Evolutionary conservation across 495 filamentous ascomycete genomes (phyloP), one percentile per base, ranked within the genome.

Genomic region (Penicillium verhagenii): DNA sequence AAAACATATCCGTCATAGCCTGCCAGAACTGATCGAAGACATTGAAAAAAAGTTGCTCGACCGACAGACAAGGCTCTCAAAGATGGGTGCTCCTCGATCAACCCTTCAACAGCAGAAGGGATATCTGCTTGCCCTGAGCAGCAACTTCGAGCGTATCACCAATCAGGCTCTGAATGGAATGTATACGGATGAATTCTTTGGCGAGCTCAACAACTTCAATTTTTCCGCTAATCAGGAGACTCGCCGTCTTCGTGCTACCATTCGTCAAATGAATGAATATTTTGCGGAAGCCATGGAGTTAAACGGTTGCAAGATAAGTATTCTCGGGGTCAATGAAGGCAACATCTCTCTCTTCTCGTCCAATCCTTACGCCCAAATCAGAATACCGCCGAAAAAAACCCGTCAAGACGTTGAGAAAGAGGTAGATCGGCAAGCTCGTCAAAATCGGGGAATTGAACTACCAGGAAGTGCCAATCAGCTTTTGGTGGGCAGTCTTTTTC

Each of bases 121-220:
- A 1, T 86, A 81, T 47, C 70, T 89, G 16, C 53, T 82, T 1
- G 59, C 71, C 3, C 58, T 86, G 29, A 83, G 81, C 63, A 70
- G 82, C 57, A 42, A 50, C 0, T 88, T 86, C 59, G 70, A 72
- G 9, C 52, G 54, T 1, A 68, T 87, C 1, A 68, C 77, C 29
- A 76, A 76, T 37, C 70, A 77, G 7, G 74, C 82, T 6, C 60
- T 79, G 8, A 74, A 81, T 47, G 87, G 85, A 0, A 72, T 72
- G 6, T 89, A 89, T 53, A 63, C 57, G 18, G 68, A 81, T 53
- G 35, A 58, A 0, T 89, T 88, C 61, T 89, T 90, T 51, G 66
- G 65, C 0, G 78, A 73, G 0, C 56, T 67, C 23, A 20, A 62
- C 5, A 18, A 47, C 5, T 6, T 46, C 13, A 21, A 8, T 6